Base-by-base conservation (phyloP, 2,329 filamentous ascomycete species). In the Fusarium mexicanum region DNA sequence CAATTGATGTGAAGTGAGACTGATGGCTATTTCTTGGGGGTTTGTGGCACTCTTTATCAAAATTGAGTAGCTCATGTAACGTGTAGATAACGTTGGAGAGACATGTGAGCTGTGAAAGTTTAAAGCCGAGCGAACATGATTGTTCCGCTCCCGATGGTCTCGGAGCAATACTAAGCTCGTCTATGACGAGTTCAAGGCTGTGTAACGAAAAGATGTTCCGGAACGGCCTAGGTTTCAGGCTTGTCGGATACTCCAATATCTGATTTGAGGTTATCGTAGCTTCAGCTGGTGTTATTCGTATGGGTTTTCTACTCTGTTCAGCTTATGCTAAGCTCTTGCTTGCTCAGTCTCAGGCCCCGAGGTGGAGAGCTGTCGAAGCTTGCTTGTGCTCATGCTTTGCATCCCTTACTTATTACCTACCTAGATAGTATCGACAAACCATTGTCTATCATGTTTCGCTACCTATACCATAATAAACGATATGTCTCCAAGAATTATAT, bases 171-270 rank as follows among this genome's bases (percentile, higher is more conserved):
- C 46, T 47, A 69, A 37, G 47, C 44, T 38, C 38, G 47, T 67
- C 71, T 74, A 73, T 74, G 71, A 73, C 71, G 71, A 74, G 61
- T 46, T 67, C 67, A 71, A 40, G 67, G 46, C 41, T 54, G 29
- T 60, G 67, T 66, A 65, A 26, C 53, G 40, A 66, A 55, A 33
- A 33, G 29, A 55, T 29, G 22, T 40, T 48, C 40, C 53, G 67
- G 10, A 40, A 71, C 67, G 37, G 53, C 31, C 26, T 61, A 33
- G 35, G 60, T 71, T 71, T 70, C 60, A 71, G 67, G 43, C 37
- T 31, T 22, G 60, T 22, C 20, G 26, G 43, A 31, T 38, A 60
- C 43, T 31, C 9, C 17, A 60, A n/a, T 60, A 24, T 60, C 33
- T 38, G n/a, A 31, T 37, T 31, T 50, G 57, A 38, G 43, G 43